These are phyloP conservation scores for Endothia cerciana DNA, from an alignment of 2,329 filamentous ascomycete genomes.

Conservation along the genomic window DNA sequence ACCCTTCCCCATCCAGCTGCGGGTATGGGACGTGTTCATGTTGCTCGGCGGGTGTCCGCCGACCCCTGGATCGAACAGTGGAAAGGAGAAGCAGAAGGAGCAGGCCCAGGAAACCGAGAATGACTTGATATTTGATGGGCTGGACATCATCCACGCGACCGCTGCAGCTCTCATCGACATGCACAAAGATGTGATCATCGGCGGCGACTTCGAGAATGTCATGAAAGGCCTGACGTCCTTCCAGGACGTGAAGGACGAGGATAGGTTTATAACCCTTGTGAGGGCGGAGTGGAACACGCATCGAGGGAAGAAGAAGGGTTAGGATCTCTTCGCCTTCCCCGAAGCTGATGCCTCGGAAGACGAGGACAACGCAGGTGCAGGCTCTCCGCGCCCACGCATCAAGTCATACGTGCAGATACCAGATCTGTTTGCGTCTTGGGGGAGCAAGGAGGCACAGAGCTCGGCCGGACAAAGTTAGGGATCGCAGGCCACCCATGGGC, in stretches of 20 bases:
- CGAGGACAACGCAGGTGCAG: not conserved
- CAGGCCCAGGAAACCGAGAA: constrained; percentile 19
- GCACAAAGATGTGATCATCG: constrained; percentile 82
- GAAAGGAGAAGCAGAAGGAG: constrained; percentile 28
- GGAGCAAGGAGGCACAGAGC: constrained; percentile 19
- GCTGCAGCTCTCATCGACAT: constrained; percentile 90
- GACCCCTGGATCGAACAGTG: not conserved
- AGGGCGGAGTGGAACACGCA: constrained; percentile 82
- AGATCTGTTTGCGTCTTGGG: constrained; percentile 10
- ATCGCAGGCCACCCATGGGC: constrained; percentile 5
- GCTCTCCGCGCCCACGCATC: not conserved
- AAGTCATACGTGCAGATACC: not conserved
- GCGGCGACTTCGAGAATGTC: constrained; percentile 94
- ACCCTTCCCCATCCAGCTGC: constrained; percentile 89
- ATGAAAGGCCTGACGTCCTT: constrained; percentile 97
- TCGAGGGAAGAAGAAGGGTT: constrained; percentile 47
- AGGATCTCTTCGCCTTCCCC: constrained; percentile 9
- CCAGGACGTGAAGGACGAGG: constrained; percentile 92
- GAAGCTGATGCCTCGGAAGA: not conserved
- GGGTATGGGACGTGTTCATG: constrained; percentile 98
- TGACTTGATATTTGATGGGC: constrained; percentile 47
- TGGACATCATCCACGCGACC: constrained; percentile 89
- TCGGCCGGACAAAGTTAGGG: constrained; percentile 22
- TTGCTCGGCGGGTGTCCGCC: constrained; percentile 78
- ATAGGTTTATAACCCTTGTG: constrained; percentile 77